A percentile compares a stretch with the other conserved stretches of the same genome.
Evolutionary conservation across 2,329 filamentous ascomycete genomes (phyloP).

Genomic region (Ascochyta clinopodiicola): DNA sequence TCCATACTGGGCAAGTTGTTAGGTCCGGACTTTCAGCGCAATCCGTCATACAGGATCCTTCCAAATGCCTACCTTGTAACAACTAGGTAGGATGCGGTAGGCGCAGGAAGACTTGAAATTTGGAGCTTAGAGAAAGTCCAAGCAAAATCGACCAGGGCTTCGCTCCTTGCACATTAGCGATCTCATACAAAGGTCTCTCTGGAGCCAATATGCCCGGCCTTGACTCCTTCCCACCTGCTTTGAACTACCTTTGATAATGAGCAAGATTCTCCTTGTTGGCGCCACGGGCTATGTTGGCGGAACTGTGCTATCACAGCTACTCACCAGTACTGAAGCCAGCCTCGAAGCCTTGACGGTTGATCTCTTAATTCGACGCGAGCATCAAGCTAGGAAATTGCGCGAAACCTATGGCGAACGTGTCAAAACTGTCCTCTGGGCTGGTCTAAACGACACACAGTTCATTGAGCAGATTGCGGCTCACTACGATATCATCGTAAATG

Average conservation of each 20-base stretch:
- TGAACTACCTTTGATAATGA: constrained; percentile 7
- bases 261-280: constrained; percentile 23
- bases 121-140: not conserved
- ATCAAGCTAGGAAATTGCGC: constrained; percentile 14
- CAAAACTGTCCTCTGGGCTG: constrained; percentile 17
- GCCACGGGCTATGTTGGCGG: constrained; percentile 26
- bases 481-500: constrained; percentile 27
- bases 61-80: no score
- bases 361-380: constrained; percentile 19
- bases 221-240: no score
- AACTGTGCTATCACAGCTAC: constrained; percentile 21
- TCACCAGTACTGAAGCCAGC: constrained; percentile 6
- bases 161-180: not conserved
- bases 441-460: constrained; percentile 17
- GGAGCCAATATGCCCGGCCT: not conserved
- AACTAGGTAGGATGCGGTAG: no score
- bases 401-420: constrained; percentile 16
- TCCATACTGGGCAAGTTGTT: not conserved
- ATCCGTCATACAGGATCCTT: no score
- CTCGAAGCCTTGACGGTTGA: constrained; percentile 18
- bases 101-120: no score
- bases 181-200: not conserved
- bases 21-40: not conserved
- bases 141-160: not conserved
- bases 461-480: constrained; percentile 19